These are phyloP conservation scores for Cercophora sp. DNA, from an alignment of 495 filamentous ascomycete species.

Conservation along the genomic window DNA sequence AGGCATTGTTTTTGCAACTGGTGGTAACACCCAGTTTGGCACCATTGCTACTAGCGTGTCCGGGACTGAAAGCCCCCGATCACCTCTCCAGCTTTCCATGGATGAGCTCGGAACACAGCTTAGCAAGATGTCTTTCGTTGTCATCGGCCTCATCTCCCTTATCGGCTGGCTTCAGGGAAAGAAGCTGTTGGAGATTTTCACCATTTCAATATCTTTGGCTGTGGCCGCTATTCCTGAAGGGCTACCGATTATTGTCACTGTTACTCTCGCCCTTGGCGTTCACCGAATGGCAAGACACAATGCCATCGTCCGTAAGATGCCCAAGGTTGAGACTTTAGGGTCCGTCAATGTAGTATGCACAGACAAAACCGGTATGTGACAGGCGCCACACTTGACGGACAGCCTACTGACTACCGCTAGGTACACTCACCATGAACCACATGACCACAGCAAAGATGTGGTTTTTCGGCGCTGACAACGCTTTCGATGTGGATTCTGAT, in stretches of 20 bases:
- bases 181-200: conserved; percentile 90
- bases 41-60: conserved; percentile 88
- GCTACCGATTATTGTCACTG: conserved; percentile 95
- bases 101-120: conserved; percentile 90
- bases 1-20: conserved; percentile 92
- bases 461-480: conserved; percentile 70
- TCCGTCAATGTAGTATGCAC: conserved; percentile 98
- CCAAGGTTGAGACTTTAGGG: conserved; percentile 95
- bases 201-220: conserved; percentile 92
- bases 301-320: conserved; percentile 90
- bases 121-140: conserved; percentile 90
- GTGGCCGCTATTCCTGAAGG: conserved; percentile 98
- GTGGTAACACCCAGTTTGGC: conserved; percentile 91
- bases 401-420: no score
- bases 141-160: conserved; percentile 88
- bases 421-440: conserved; percentile 93
- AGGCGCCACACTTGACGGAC: background rate
- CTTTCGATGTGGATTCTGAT: conserved; percentile 72
- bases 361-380: conserved; percentile 75
- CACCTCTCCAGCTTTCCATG: conserved; percentile 94
- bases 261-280: conserved; percentile 90
- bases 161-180: conserved; percentile 86
- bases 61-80: conserved; percentile 90
- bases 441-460: conserved; percentile 98
- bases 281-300: conserved; percentile 90